Evolutionary conservation across 805 yeast genomes (phyloP).

Genomic region (Danielozyma ontarioensis): DNA sequence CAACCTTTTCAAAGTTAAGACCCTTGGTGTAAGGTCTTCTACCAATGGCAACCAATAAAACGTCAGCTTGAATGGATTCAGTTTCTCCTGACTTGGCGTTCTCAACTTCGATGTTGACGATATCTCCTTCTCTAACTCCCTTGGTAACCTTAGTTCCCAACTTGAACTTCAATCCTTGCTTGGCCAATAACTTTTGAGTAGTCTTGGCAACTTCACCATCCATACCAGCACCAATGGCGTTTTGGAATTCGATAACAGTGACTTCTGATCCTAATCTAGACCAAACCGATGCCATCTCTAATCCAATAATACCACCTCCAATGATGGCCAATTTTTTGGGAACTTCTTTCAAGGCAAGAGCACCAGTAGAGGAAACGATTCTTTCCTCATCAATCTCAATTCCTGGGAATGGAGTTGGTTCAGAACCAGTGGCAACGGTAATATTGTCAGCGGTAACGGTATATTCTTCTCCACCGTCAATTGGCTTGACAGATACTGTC

Average conservation of each 20-base stretch:
- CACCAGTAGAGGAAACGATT: constrained; percentile 95
- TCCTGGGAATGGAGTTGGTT: constrained; percentile 98
- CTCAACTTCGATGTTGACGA: constrained; percentile 83
- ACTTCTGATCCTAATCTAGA: constrained; percentile 93
- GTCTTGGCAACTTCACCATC: constrained; percentile 91
- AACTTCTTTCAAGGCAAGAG: constrained; percentile 74
- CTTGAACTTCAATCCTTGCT: constrained; percentile 94
- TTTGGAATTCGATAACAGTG: constrained; percentile 86
- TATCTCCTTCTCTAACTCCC: constrained; percentile 85
- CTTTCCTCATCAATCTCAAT: constrained; percentile 94
- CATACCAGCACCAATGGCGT: constrained; percentile 96
- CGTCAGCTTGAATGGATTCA: constrained; percentile 81
- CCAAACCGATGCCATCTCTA: constrained; percentile 99
- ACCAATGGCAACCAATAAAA: constrained; percentile 94
- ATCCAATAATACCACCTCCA: constrained; percentile 99
- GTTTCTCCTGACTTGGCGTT: constrained; percentile 80
- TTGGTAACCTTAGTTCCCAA: constrained; percentile 84
- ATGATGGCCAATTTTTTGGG: constrained; percentile 91
- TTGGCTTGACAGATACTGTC: constrained; percentile 73
- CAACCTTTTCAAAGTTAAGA: constrained; percentile 80
- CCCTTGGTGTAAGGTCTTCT: constrained; percentile 97
- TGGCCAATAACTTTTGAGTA: constrained; percentile 82
- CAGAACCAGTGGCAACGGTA: constrained; percentile 97
- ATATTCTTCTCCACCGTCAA: constrained; percentile 74
- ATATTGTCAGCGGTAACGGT: constrained; percentile 76